These are phyloP conservation scores for Exidia glandulosa DNA, from an alignment of 768 basidiomycete genomes.

Conservation along the genomic window DNA sequence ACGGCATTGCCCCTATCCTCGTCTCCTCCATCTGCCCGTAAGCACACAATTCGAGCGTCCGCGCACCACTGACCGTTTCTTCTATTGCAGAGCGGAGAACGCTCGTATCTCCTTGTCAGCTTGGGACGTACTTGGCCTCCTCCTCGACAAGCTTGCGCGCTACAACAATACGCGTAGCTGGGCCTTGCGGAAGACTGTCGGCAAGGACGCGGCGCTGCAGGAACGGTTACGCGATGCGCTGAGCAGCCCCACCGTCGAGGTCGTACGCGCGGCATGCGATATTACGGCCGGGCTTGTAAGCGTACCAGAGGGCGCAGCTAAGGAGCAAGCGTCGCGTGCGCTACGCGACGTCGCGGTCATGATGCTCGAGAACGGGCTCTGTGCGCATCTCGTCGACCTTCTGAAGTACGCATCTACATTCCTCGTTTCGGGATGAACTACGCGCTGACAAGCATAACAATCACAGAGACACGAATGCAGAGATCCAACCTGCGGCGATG, in stretches of 20 bases:
- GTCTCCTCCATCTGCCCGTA: neutral
- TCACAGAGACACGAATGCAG: neutral
- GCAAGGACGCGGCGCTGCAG: neutral
- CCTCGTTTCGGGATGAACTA: neutral
- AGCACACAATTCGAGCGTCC: neutral
- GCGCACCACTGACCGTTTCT: neutral
- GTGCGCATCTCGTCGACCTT: neutral
- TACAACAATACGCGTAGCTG: neutral
- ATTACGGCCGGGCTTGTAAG: neutral
- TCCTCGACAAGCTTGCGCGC: neutral
- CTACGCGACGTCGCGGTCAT: neutral
- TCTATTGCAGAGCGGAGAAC: neutral
- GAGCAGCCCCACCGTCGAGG: neutral
- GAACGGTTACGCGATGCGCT: neutral
- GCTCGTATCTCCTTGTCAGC: neutral
- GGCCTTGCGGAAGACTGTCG: neutral
- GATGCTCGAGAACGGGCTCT: neutral
- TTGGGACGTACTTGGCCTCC: neutral
- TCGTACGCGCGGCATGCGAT: neutral
- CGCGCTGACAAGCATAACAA: neutral
- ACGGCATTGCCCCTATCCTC: neutral
- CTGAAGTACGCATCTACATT: neutral
- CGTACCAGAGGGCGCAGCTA: neutral
- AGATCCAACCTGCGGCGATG: neutral
- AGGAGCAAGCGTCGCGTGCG: neutral